phyloP scores from a whole-genome alignment of 1,284 basidiomycete genomes.

The Leccinum subfulvum region DNA sequence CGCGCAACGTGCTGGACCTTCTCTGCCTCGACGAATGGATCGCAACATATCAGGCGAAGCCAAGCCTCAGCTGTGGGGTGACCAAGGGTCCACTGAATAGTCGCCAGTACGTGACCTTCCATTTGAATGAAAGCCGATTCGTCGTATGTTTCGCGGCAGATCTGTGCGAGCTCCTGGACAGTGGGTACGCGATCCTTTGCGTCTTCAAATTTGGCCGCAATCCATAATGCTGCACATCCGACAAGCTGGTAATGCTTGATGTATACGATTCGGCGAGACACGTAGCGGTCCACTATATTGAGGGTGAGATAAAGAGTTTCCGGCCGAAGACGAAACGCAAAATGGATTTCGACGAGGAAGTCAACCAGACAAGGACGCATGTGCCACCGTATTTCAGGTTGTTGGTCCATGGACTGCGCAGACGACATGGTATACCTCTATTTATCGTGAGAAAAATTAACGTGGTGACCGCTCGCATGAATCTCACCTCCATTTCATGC shows the following conservation, averaged over 20 bases:
- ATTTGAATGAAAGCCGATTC: constrained; percentile 95
- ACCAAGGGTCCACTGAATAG: constrained; percentile 96
- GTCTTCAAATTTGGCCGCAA: constrained; percentile 99
- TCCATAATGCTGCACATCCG: constrained; percentile 97
- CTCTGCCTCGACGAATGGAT: constrained; percentile 73
- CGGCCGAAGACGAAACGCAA: constrained; percentile 92
- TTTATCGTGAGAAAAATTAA: constrained; percentile 17
- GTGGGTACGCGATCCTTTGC: constrained; percentile 97
- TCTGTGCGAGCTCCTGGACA: constrained; percentile 89
- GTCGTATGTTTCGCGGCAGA: constrained; percentile 95
- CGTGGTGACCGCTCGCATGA: constrained; percentile 4
- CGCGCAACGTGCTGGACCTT: constrained; percentile 93
- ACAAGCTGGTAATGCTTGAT: constrained; percentile 99
- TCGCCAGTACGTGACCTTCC: constrained; percentile 95
- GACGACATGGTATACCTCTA: constrained; percentile 86
- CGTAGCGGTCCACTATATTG: constrained; percentile 99
- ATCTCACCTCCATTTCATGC: constrained; percentile 94
- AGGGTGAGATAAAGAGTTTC: constrained; percentile 98
- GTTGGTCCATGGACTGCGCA: constrained; percentile 95
- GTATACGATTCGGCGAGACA: constrained; percentile 97
- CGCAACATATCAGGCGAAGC: constrained; percentile 81
- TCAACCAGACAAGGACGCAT: constrained; percentile 99
- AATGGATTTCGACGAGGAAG: constrained; percentile 98
- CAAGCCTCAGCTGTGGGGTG: constrained; percentile 98
- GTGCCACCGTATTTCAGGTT: constrained; percentile 95